Evolutionary conservation across 768 basidiomycete genomes (phyloP).

Genomic region (Mycena rosella): DNA sequence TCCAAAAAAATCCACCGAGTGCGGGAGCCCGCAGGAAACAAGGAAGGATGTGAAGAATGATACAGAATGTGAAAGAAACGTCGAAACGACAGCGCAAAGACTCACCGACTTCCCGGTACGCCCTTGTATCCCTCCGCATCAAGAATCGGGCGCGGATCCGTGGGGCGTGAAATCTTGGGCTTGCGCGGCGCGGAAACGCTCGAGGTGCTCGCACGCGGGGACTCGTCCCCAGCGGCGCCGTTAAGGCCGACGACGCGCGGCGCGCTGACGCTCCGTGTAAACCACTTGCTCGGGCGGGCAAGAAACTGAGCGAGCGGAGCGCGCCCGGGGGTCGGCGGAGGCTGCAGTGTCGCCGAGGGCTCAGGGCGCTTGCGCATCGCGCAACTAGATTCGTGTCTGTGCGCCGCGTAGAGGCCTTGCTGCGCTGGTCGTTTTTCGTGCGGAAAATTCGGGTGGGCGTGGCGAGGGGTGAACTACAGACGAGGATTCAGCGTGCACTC

Average conservation of each 20-base stretch:
- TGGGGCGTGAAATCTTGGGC: constrained; percentile 87
- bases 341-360: constrained; percentile 2
- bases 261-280: constrained; percentile 50
- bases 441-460: not conserved
- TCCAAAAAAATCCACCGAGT: too few species aligned
- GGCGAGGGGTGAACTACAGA: not conserved
- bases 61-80: too few species aligned
- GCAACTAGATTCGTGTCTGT: not conserved
- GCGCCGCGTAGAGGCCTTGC: not conserved
- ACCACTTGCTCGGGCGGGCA: constrained; percentile 67
- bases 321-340: constrained; percentile 27
- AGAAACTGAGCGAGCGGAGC: constrained; percentile 55
- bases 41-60: not conserved
- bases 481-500: not conserved
- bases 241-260: constrained; percentile 10
- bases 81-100: not conserved
- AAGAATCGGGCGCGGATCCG: constrained; percentile 83
- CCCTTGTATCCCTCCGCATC: constrained; percentile 60
- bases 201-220: constrained; percentile 30
- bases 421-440: not conserved
- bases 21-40: not conserved
- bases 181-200: constrained; percentile 53
- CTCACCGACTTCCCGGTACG: constrained; percentile 66
- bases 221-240: not conserved
- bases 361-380: constrained; percentile 3